Evolutionary conservation across 805 yeast species (phyloP).

Genomic region (Hanseniaspora osmophila): DNA sequence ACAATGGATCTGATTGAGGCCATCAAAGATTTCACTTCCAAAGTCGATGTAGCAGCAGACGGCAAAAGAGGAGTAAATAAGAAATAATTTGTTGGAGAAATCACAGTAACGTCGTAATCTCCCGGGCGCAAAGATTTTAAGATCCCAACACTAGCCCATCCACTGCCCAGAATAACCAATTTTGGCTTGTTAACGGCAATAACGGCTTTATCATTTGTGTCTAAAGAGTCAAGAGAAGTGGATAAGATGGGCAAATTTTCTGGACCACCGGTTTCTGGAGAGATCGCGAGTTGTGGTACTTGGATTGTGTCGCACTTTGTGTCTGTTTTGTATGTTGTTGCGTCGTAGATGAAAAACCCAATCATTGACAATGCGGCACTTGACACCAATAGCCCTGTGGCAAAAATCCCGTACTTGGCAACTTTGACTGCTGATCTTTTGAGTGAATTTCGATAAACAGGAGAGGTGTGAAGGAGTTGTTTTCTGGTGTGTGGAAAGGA

Average conservation of each 20-base stretch:
- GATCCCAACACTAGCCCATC: conserved; percentile 58
- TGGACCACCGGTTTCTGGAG: conserved; percentile 53
- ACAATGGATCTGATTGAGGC: conserved; percentile 52
- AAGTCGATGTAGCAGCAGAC: conserved; percentile 56
- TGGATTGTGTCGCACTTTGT: conserved; percentile 29
- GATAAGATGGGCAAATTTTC: conserved; percentile 52
- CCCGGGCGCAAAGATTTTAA: conserved; percentile 37
- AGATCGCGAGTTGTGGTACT: conserved; percentile 38
- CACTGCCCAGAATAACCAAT: conserved; percentile 50
- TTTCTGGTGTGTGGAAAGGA: no score
- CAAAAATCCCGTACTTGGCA: conserved; percentile 16
- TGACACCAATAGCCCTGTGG: conserved; percentile 31
- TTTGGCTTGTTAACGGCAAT: conserved; percentile 33
- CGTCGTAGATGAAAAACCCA: conserved; percentile 49
- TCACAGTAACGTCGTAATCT: conserved; percentile 49
- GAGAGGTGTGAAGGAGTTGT: background rate
- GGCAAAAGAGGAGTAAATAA: conserved; percentile 58
- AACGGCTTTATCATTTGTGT: conserved; percentile 32
- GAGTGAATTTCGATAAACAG: background rate
- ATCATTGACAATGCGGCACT: conserved; percentile 28
- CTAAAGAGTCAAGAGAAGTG: conserved; percentile 43
- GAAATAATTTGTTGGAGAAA: conserved; percentile 57
- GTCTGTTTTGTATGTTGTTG: conserved; percentile 42
- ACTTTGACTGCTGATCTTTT: background rate
- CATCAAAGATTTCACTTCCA: conserved; percentile 47